Evolutionary conservation across 208 protist species (phyloP).

Genomic region (Trypanosoma congolense): DNA sequence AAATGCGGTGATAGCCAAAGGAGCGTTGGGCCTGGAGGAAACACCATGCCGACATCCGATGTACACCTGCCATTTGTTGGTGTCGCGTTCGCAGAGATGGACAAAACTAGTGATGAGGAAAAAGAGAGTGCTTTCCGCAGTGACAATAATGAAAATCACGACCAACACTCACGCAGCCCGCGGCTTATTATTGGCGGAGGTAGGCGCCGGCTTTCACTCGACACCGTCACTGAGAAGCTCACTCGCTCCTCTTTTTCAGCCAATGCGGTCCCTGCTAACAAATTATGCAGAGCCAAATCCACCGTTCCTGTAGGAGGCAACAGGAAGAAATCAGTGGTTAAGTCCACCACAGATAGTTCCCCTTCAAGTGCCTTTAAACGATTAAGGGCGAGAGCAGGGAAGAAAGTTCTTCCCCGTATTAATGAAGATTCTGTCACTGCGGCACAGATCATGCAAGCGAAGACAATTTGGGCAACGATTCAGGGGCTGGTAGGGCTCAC

Average conservation of each 20-base stretch:
- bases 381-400: neutral
- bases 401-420: neutral
- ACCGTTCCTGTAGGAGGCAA: neutral
- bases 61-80: constrained; percentile 13
- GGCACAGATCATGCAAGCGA: constrained; percentile 15
- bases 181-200: constrained; percentile 20
- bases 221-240: neutral
- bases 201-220: constrained; percentile 3
- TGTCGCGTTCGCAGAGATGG: constrained; percentile 6
- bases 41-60: neutral
- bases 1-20: neutral
- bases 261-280: neutral
- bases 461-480: constrained; percentile 14
- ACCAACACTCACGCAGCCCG: neutral
- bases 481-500: neutral
- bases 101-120: neutral
- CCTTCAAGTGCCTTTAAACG: neutral
- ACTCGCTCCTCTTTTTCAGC: neutral
- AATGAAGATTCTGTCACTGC: constrained; percentile 1
- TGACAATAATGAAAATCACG: neutral
- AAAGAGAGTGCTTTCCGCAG: neutral
- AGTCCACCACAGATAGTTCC: neutral
- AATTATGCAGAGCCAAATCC: constrained; percentile 3
- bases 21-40: neutral
- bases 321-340: neutral